Conservation (phyloP, 106 monocot species). For the Xerophyta viscosa region DNA sequence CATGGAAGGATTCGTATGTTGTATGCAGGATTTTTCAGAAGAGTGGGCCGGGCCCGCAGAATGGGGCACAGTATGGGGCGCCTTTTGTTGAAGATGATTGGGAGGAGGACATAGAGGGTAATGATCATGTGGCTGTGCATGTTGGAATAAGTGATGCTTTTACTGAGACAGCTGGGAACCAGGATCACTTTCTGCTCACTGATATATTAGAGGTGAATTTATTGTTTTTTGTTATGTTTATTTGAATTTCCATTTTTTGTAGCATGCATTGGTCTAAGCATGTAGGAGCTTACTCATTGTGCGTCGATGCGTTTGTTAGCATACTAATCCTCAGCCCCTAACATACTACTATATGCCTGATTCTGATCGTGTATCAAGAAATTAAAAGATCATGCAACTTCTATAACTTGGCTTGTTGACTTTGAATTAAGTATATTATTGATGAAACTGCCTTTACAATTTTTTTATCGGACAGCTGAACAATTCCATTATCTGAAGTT, state of each 20-base stretch:
- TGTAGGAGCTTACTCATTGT: neutral
- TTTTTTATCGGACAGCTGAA: no score
- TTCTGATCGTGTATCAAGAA: no score
- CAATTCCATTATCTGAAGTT: no score
- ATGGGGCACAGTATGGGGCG: slow-evolving; percentile 87
- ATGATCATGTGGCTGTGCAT: no score
- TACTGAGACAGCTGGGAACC: neutral
- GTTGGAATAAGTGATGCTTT: neutral
- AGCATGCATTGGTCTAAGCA: neutral
- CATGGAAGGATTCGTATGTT: slow-evolving; percentile 78
- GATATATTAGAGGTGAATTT: neutral
- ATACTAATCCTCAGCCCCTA: no score
- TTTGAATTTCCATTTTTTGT: neutral
- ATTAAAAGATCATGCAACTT: no score
- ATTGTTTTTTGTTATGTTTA: neutral
- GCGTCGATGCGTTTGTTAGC: neutral
- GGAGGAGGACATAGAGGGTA: no score
- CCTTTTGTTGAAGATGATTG: slow-evolving; percentile 71
- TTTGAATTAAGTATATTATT: no score
- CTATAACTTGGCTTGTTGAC: no score
- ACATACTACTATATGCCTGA: no score
- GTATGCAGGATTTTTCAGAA: slow-evolving; percentile 86
- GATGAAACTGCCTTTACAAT: no score
- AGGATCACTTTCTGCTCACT: neutral
- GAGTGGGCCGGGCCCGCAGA: slow-evolving; percentile 69